Percentiles rank a stretch among this genome's conserved stretches.
Evolutionary conservation across 2,329 filamentous ascomycete species (phyloP).

Genomic region (Pseudogymnoascus sp.): DNA sequence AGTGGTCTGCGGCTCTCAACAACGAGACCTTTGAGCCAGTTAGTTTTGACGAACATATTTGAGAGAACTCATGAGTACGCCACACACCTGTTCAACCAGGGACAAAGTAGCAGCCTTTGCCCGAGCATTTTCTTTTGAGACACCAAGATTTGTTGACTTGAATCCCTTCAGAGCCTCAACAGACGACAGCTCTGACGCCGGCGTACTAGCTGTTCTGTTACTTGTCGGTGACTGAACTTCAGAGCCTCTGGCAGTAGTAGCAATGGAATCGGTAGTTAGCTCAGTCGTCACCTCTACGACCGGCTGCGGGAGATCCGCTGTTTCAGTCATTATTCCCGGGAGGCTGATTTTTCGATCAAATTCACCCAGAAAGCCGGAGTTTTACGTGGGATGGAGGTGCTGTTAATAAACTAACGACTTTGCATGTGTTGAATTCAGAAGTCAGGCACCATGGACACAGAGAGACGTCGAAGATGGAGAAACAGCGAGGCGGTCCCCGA

Average conservation of each 20-base stretch:
- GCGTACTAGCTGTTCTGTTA: slow-evolving; percentile 21
- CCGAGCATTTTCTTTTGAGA: slow-evolving; percentile 15
- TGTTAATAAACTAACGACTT: background rate
- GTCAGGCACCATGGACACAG: background rate
- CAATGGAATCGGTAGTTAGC: background rate
- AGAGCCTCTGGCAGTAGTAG: slow-evolving; percentile 13
- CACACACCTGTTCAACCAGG: slow-evolving; percentile 27
- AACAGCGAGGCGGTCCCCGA: background rate
- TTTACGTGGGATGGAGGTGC: slow-evolving; percentile 2
- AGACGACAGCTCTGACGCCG: slow-evolving; percentile 25
- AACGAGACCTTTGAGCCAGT: slow-evolving; percentile 44
- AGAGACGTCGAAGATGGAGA: background rate
- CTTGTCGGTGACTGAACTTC: slow-evolving; percentile 19
- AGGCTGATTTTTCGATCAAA: background rate
- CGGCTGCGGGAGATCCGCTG: background rate
- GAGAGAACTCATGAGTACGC: background rate
- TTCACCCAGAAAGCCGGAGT: background rate
- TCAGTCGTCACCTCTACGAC: background rate
- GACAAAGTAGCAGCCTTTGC: slow-evolving; percentile 24
- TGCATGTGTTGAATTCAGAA: slow-evolving; percentile 7
- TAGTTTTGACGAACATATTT: slow-evolving; percentile 8
- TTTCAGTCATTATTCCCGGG: background rate
- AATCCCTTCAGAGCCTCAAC: slow-evolving; percentile 16
- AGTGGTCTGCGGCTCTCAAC: slow-evolving; percentile 58
- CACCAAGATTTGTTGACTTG: slow-evolving; percentile 13